These are phyloP conservation scores for Tagetes patula DNA, from an alignment of 129 eudicot species.

Conservation along the genomic window DNA sequence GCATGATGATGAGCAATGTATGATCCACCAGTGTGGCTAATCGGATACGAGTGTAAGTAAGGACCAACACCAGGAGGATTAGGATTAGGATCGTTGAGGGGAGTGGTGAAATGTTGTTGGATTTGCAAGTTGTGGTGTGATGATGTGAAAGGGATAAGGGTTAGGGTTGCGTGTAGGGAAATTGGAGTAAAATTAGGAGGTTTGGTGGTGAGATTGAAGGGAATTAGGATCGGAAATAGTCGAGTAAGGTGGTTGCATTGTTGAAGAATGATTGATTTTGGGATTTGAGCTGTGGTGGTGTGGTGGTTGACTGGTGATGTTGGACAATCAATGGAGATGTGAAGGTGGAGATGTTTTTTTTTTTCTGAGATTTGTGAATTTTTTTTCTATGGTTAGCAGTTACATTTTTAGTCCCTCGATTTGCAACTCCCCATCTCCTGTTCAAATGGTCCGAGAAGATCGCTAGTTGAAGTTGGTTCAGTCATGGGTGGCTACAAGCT, in stretches of 20 bases:
- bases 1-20: slow-evolving; percentile 31
- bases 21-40: slow-evolving; percentile 17
- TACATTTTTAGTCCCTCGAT: slow-evolving; percentile 17
- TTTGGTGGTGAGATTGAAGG: slow-evolving; percentile 8
- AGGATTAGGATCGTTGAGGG: background rate
- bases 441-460: no score
- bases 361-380: background rate
- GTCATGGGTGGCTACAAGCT: no score
- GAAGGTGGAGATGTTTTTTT: background rate
- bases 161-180: slow-evolving; percentile 45
- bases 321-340: background rate
- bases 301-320: background rate
- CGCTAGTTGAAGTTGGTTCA: no score
- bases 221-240: slow-evolving; percentile 10
- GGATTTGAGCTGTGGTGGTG: background rate
- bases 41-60: slow-evolving; percentile 23
- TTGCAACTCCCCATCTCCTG: no score
- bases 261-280: slow-evolving; percentile 1
- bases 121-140: slow-evolving; percentile 4
- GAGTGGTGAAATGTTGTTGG: background rate
- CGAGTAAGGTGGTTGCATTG: slow-evolving; percentile 21
- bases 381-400: slow-evolving; percentile 5
- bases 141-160: slow-evolving; percentile 33
- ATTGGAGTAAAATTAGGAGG: slow-evolving; percentile 27
- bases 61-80: slow-evolving; percentile 43